Conservation (phyloP, 108 stramenopile genomes). For the Heterococcus sp. region DNA sequence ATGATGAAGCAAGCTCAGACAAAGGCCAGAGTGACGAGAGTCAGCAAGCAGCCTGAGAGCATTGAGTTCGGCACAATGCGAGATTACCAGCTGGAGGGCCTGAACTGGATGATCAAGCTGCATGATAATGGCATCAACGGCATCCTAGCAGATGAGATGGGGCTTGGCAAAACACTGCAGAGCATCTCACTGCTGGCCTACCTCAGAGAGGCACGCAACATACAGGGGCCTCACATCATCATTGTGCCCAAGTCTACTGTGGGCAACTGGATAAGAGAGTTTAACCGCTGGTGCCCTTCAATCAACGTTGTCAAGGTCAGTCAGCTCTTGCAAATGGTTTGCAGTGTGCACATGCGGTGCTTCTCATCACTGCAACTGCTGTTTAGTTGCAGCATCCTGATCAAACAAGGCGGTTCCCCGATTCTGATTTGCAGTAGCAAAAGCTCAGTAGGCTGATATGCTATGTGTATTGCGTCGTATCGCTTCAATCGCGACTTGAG, state of each 20-base stretch:
- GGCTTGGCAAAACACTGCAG: constrained; percentile 85
- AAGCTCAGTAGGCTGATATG: no score
- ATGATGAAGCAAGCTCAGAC: constrained; percentile 75
- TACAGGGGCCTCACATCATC: constrained; percentile 89
- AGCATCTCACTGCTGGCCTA: constrained; percentile 76
- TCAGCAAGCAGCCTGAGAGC: constrained; percentile 73
- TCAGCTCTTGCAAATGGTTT: constrained; percentile 58
- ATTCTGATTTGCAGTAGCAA: no score
- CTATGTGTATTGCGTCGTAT: no score
- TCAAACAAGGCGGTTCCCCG: neutral
- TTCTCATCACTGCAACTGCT: no score
- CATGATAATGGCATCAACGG: constrained; percentile 59
- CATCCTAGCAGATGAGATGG: constrained; percentile 60
- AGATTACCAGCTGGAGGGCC: constrained; percentile 56
- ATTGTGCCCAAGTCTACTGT: constrained; percentile 94
- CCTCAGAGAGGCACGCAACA: constrained; percentile 59
- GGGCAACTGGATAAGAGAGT: constrained; percentile 96
- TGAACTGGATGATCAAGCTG: constrained; percentile 60
- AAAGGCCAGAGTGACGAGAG: constrained; percentile 59
- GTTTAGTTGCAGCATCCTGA: no score
- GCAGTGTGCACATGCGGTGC: no score
- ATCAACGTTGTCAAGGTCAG: constrained; percentile 69
- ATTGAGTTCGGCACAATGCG: constrained; percentile 66
- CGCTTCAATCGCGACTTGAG: no score
- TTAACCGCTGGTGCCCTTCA: constrained; percentile 85